These are phyloP conservation scores for Plenodomus lindquistii DNA, from an alignment of 2,329 filamentous ascomycete species.

Conservation along the genomic window DNA sequence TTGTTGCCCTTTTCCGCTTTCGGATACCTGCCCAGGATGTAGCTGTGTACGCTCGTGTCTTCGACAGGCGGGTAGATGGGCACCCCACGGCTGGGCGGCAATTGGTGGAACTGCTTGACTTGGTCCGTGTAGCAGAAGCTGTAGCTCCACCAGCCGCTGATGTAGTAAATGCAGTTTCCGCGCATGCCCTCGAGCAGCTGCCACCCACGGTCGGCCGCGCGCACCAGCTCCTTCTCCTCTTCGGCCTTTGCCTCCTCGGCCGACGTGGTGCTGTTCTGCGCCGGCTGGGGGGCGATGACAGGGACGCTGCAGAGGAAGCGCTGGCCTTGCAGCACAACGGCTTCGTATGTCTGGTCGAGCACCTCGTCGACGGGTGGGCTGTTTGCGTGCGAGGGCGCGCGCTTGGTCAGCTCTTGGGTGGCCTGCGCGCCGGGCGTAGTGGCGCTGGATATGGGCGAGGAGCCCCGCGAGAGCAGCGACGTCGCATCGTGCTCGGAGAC, in stretches of 20 bases:
- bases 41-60: constrained; percentile 76
- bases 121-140: constrained; percentile 89
- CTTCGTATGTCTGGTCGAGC: constrained; percentile 63
- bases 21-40: constrained; percentile 69
- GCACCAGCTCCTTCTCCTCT: constrained; percentile 76
- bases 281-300: constrained; percentile 60
- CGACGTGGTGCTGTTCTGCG: constrained; percentile 65
- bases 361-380: constrained; percentile 19
- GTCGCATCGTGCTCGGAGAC: constrained; percentile 72
- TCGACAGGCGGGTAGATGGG: constrained; percentile 72
- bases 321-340: constrained; percentile 70
- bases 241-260: constrained; percentile 70
- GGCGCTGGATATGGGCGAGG: constrained; percentile 31
- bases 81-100: constrained; percentile 70
- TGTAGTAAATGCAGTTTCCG: constrained; percentile 78
- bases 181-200: constrained; percentile 78
- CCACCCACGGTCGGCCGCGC: constrained; percentile 77
- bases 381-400: constrained; percentile 21
- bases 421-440: constrained; percentile 36
- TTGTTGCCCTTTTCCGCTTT: constrained; percentile 24
- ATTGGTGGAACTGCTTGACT: constrained; percentile 87
- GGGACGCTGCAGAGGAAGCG: constrained; percentile 87
- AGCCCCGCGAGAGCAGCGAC: constrained; percentile 54
- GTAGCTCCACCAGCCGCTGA: constrained; percentile 95
- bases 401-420: constrained; percentile 42